Percentiles rank a stretch among this genome's conserved stretches.
Evolutionary conservation across 1,139 yeast species (phyloP).

Genomic region (Keqinozyma sinolaborantium): DNA sequence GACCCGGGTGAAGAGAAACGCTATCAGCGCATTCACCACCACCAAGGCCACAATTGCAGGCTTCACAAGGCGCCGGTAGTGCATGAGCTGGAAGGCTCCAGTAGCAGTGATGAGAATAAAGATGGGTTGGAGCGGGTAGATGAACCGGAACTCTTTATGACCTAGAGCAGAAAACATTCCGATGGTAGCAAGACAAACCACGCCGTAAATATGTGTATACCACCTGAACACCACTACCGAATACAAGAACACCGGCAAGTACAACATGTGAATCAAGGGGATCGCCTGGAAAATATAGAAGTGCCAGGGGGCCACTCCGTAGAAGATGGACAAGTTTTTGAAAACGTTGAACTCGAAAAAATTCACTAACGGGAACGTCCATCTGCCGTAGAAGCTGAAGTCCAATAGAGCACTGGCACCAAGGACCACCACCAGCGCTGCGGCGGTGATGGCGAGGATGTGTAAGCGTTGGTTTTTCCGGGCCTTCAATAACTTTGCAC

Average conservation of each 20-base stretch:
- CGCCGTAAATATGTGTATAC: slow-evolving; percentile 14
- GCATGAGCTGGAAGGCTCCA: slow-evolving; percentile 7
- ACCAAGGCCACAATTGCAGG: slow-evolving; percentile 13
- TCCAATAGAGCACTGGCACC: slow-evolving; percentile 39
- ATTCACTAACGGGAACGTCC: slow-evolving; percentile 62
- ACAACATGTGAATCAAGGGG: slow-evolving; percentile 69
- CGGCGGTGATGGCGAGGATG: slow-evolving; percentile 5
- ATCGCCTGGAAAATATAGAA: slow-evolving; percentile 81
- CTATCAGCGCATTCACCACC: slow-evolving; percentile 41
- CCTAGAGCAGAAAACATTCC: slow-evolving; percentile 57
- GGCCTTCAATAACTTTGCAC: slow-evolving; percentile 17
- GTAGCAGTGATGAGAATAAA: slow-evolving; percentile 31
- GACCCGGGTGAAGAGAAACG: slow-evolving; percentile 51
- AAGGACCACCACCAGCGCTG: slow-evolving; percentile 2
- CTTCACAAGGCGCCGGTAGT: slow-evolving; percentile 4
- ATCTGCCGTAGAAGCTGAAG: slow-evolving; percentile 52
- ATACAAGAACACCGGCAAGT: slow-evolving; percentile 51
- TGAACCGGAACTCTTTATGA: slow-evolving; percentile 90
- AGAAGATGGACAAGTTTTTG: slow-evolving; percentile 71
- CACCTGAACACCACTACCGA: slow-evolving; percentile 11
- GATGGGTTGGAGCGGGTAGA: slow-evolving; percentile 84
- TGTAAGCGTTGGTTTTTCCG: not conserved
- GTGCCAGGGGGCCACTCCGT: slow-evolving; percentile 84
- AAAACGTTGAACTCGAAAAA: slow-evolving; percentile 76
- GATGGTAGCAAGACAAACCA: slow-evolving; percentile 39